Percentiles rank a stretch among this genome's conserved stretches.
Evolutionary conservation across 345 rosid species (phyloP).

Genomic region (Streptanthus diversifolius): DNA sequence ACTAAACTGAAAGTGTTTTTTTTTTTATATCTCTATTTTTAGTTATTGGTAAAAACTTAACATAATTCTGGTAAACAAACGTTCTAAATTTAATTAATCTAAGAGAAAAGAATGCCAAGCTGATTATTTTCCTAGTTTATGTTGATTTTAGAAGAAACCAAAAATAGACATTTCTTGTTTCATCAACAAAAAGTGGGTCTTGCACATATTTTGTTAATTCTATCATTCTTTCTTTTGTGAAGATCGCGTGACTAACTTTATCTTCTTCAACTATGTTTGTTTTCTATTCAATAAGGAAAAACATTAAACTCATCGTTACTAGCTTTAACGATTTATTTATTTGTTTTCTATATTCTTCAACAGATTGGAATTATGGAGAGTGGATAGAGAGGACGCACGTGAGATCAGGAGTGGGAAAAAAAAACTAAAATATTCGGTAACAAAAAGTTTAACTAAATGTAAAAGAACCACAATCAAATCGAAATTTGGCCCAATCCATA

Average conservation of each 20-base stretch:
- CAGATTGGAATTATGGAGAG: not conserved
- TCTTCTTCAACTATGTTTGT: not conserved
- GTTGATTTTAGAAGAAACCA: too few relatives aligned
- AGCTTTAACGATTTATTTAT: not conserved
- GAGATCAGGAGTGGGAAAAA: not conserved
- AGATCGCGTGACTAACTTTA: not conserved
- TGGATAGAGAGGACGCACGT: not conserved
- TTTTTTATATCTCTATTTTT: slow-evolving; percentile 1
- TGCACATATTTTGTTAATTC: not conserved
- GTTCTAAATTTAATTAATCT: not conserved
- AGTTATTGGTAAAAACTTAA: not conserved
- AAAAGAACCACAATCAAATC: not conserved
- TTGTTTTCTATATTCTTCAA: too few relatives aligned
- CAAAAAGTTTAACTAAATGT: too few relatives aligned
- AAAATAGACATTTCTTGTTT: too few relatives aligned
- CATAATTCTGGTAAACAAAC: not conserved
- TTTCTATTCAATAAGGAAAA: not conserved
- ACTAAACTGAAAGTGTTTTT: not conserved
- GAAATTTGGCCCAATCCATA: not conserved
- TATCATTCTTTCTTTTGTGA: slow-evolving; percentile 12
- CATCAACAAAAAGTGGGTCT: too few relatives aligned
- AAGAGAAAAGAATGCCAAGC: not conserved
- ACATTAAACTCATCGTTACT: not conserved
- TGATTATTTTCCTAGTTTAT: not conserved
- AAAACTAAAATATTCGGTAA: too few relatives aligned